Evolutionary conservation across 169 alveolate species (phyloP).

Genomic region (Babesia gibsoni): DNA sequence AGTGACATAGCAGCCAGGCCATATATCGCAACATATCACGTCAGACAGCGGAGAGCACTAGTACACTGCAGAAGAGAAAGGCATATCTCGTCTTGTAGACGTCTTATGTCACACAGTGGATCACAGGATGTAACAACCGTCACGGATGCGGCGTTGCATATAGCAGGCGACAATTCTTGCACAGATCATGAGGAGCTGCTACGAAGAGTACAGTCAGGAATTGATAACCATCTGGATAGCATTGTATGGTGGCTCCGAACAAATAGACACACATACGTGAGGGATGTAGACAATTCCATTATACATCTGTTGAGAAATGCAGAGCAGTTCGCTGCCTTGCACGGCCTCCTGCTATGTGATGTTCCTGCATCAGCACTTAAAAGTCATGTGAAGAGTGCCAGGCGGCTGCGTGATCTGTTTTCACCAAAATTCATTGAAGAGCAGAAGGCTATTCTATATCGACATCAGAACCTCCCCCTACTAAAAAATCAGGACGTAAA

Average conservation of each 20-base stretch:
- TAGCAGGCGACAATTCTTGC: slow-evolving; percentile 23
- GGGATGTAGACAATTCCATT: slow-evolving; percentile 31
- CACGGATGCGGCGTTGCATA: slow-evolving; percentile 12
- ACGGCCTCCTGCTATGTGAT: slow-evolving; percentile 53
- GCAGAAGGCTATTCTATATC: slow-evolving; percentile 63
- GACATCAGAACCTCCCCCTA: slow-evolving; percentile 68
- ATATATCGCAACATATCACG: neutral
- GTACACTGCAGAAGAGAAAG: neutral
- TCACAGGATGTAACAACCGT: neutral
- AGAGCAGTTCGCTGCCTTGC: slow-evolving; percentile 45
- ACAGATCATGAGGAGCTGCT: slow-evolving; percentile 33
- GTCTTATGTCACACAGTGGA: neutral
- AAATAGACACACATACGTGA: slow-evolving; percentile 15
- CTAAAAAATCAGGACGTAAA: neutral
- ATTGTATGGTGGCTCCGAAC: slow-evolving; percentile 60
- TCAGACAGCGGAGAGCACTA: neutral
- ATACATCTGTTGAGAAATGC: slow-evolving; percentile 37
- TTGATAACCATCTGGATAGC: slow-evolving; percentile 2
- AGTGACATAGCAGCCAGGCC: neutral
- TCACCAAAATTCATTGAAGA: slow-evolving; percentile 60
- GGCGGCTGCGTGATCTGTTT: slow-evolving; percentile 54
- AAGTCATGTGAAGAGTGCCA: slow-evolving; percentile 19
- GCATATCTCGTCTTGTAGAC: too few species aligned
- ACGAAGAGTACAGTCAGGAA: slow-evolving; percentile 5
- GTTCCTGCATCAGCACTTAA: slow-evolving; percentile 33